These are phyloP conservation scores for Cyanidiococcus yangmingshanensis DNA, from an alignment of 23 red algal genomes.

Conservation along the genomic window DNA sequence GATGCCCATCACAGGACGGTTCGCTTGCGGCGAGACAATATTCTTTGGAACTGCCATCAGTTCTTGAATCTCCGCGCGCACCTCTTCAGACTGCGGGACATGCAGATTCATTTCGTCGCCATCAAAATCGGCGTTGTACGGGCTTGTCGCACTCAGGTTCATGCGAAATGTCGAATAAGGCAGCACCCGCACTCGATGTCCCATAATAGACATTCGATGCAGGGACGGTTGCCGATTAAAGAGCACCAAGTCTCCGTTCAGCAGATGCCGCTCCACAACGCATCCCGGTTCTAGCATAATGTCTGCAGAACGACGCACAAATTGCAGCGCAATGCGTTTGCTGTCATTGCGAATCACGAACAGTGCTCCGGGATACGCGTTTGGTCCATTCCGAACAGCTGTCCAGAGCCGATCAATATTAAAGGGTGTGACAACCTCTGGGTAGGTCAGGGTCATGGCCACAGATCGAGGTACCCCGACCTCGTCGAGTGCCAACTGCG, in stretches of 20 bases:
- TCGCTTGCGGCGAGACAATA: slow-evolving; percentile 95
- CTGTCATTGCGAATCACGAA: slow-evolving; percentile 81
- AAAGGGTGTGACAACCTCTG: slow-evolving; percentile 81
- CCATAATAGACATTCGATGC: slow-evolving; percentile 99
- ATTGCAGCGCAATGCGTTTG: slow-evolving; percentile 37
- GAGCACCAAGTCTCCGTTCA: slow-evolving; percentile 83
- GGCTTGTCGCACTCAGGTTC: slow-evolving; percentile 85
- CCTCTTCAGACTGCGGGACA: slow-evolving; percentile 74
- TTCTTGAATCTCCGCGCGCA: slow-evolving; percentile 82
- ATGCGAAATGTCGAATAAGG: slow-evolving; percentile 98
- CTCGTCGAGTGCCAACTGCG: slow-evolving; percentile 76
- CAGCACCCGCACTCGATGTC: slow-evolving; percentile 87
- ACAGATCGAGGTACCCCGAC: slow-evolving; percentile 85
- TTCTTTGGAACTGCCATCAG: slow-evolving; percentile 91
- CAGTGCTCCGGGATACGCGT: slow-evolving; percentile 88
- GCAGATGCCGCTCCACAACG: slow-evolving; percentile 88
- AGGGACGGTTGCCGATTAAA: slow-evolving; percentile 97
- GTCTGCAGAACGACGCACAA: slow-evolving; percentile 51
- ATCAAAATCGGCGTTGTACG: slow-evolving; percentile 99
- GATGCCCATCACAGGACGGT: slow-evolving; percentile 97
- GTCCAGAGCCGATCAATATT: slow-evolving; percentile 58
- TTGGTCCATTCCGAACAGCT: slow-evolving; percentile 74
- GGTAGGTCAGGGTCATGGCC: slow-evolving; percentile 90
- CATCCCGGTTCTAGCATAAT: slow-evolving; percentile 66
- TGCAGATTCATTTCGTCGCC: slow-evolving; percentile 99